Evolutionary conservation across 441 rosid species (phyloP).

Genomic region (Daphne laureola): DNA sequence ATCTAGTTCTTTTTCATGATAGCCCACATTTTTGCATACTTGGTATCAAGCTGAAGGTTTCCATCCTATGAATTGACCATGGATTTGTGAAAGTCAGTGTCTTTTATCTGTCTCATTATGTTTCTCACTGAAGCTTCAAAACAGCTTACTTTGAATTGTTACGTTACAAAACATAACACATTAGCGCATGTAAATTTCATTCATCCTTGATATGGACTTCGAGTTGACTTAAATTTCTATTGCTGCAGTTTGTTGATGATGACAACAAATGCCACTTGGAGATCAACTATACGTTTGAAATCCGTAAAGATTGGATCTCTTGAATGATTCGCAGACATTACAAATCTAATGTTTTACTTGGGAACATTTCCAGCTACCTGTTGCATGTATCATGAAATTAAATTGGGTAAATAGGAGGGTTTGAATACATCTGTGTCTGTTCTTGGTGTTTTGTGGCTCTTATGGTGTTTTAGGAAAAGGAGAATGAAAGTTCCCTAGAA

Average conservation of each 20-base stretch:
- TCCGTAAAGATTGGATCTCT: conserved; percentile 66
- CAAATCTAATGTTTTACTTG: conserved; percentile 4
- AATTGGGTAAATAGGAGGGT: neutral
- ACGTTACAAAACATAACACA: neutral
- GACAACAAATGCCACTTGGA: conserved; percentile 83
- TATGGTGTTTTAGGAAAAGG: too few species aligned
- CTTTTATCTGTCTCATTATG: too few species aligned
- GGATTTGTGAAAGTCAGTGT: too few species aligned
- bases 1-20: too few species aligned
- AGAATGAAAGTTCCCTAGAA: too few species aligned
- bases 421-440: too few species aligned
- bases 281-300: conserved; percentile 79
- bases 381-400: neutral
- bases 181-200: conserved; percentile 4
- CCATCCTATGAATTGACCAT: too few species aligned
- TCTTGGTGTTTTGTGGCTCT: too few species aligned
- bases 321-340: conserved; percentile 12
- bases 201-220: neutral
- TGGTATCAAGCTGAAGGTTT: too few species aligned
- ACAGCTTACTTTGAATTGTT: neutral
- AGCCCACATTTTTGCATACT: too few species aligned
- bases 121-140: too few species aligned
- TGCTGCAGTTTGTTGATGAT: conserved; percentile 68
- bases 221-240: neutral
- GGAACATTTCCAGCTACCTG: conserved; percentile 3